Conservation (phyloP, 805 yeast genomes). For the Teunomyces kruisii region DNA sequence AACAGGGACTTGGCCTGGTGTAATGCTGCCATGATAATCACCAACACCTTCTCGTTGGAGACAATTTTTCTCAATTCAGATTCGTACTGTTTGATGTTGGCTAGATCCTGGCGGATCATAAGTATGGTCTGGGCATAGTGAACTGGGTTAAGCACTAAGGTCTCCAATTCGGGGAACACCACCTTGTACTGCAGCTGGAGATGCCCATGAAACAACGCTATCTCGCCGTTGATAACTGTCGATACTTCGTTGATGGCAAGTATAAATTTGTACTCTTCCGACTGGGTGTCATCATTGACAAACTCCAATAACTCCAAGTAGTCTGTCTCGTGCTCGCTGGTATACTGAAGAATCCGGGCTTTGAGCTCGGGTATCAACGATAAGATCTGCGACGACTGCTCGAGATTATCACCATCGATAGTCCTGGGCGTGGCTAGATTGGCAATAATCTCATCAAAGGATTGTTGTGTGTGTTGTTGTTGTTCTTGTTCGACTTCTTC, state of each 20-base stretch:
- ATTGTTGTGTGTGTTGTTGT: background rate
- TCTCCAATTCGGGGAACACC: conserved; percentile 70
- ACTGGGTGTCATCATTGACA: conserved; percentile 25
- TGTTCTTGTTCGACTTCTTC: conserved; percentile 9
- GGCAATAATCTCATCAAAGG: background rate
- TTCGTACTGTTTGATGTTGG: conserved; percentile 28
- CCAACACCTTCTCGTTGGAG: conserved; percentile 65
- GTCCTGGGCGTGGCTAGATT: background rate
- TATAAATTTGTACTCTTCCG: conserved; percentile 51
- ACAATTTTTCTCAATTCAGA: conserved; percentile 42
- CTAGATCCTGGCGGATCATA: conserved; percentile 50
- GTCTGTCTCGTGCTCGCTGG: conserved; percentile 26
- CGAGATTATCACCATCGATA: conserved; percentile 15
- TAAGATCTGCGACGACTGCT: conserved; percentile 20
- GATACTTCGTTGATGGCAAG: conserved; percentile 54
- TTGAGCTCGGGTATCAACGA: conserved; percentile 24
- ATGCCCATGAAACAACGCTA: conserved; percentile 46
- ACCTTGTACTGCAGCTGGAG: conserved; percentile 53
- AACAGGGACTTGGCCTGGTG: conserved; percentile 43
- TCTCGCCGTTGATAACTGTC: conserved; percentile 55
- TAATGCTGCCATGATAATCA: conserved; percentile 69
- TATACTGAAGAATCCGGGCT: conserved; percentile 17
- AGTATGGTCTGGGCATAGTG: conserved; percentile 58
- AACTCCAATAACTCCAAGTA: conserved; percentile 31
- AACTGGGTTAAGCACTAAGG: conserved; percentile 58